phyloP scores from a whole-genome alignment of 768 basidiomycete species.

The Suillus luteus region DNA sequence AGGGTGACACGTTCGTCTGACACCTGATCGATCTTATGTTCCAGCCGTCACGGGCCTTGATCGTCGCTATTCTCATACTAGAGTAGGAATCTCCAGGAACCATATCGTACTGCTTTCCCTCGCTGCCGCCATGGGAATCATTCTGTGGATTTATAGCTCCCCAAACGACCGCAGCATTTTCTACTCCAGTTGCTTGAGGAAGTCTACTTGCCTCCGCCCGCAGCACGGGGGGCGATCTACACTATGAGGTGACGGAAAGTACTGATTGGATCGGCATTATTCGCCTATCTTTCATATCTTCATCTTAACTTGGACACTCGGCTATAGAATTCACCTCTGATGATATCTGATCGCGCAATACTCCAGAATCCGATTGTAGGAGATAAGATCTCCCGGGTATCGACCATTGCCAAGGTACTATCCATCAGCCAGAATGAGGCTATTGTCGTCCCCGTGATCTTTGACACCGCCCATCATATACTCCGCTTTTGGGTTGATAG shows the following conservation, averaged over 20 bases:
- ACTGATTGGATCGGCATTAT: conserved; percentile 1
- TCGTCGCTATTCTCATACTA: background rate
- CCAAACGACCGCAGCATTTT: background rate
- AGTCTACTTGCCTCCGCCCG: background rate
- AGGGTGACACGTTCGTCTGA: background rate
- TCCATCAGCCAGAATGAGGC: background rate
- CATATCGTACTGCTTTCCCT: background rate
- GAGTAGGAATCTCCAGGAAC: background rate
- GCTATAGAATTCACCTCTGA: background rate
- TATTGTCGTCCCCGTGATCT: conserved; percentile 8
- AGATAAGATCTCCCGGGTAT: conserved; percentile 3
- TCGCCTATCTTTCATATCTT: conserved; percentile 8
- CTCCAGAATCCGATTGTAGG: background rate
- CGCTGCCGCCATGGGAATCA: background rate
- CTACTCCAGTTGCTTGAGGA: background rate
- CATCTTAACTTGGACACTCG: conserved; percentile 9
- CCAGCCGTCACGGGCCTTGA: background rate
- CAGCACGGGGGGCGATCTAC: background rate
- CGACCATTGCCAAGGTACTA: background rate
- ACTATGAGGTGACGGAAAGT: background rate
- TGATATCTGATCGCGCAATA: background rate
- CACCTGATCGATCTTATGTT: background rate
- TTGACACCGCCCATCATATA: conserved; percentile 6
- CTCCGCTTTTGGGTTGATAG: conserved; percentile 7
- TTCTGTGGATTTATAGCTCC: no score